Percentiles rank a stretch among this genome's conserved stretches.
Evolutionary conservation across 2,329 filamentous ascomycete genomes (phyloP).

Genomic region (Albifimbria verrucaria): DNA sequence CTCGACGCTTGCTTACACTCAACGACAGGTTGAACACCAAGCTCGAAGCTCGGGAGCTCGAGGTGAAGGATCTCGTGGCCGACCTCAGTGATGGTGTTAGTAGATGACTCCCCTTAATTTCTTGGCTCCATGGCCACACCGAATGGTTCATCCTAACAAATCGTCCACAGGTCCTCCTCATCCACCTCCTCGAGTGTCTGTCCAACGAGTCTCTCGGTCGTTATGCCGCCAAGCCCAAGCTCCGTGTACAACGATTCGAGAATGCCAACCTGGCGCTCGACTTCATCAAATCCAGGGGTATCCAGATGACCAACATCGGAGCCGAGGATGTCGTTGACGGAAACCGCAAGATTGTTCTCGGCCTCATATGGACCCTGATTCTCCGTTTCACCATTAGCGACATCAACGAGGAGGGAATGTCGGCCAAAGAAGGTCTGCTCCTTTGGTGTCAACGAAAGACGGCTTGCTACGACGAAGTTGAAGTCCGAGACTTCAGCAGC

Average conservation of each 20-base stretch:
- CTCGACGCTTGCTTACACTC: slow-evolving; percentile 7
- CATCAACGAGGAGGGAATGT: slow-evolving; percentile 97
- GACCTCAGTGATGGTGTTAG: slow-evolving; percentile 93
- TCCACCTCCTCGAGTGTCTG: slow-evolving; percentile 95
- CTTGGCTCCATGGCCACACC: slow-evolving; percentile 1
- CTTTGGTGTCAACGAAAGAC: slow-evolving; percentile 99
- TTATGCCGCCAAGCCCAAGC: slow-evolving; percentile 93
- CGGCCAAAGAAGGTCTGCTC: slow-evolving; percentile 90
- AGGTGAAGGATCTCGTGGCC: slow-evolving; percentile 80
- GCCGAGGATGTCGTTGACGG: slow-evolving; percentile 98
- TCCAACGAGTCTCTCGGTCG: slow-evolving; percentile 91
- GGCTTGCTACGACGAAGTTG: slow-evolving; percentile 95
- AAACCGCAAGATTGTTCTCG: slow-evolving; percentile 95
- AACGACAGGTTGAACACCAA: slow-evolving; percentile 86
- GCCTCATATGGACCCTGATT: slow-evolving; percentile 98
- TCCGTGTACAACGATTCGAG: slow-evolving; percentile 95
- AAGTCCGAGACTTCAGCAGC: slow-evolving; percentile 88
- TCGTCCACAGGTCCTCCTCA: slow-evolving; percentile 72
- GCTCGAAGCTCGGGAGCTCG: slow-evolving; percentile 71
- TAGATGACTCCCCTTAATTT: slow-evolving; percentile 19
- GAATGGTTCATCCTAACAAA: slow-evolving; percentile 15
- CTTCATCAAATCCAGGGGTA: slow-evolving; percentile 85
- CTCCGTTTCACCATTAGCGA: slow-evolving; percentile 97
- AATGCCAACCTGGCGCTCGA: slow-evolving; percentile 96
- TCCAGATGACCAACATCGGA: slow-evolving; percentile 98